Base-by-base conservation (phyloP, 2,329 filamentous ascomycete species). In the Alternaria alternata region DNA sequence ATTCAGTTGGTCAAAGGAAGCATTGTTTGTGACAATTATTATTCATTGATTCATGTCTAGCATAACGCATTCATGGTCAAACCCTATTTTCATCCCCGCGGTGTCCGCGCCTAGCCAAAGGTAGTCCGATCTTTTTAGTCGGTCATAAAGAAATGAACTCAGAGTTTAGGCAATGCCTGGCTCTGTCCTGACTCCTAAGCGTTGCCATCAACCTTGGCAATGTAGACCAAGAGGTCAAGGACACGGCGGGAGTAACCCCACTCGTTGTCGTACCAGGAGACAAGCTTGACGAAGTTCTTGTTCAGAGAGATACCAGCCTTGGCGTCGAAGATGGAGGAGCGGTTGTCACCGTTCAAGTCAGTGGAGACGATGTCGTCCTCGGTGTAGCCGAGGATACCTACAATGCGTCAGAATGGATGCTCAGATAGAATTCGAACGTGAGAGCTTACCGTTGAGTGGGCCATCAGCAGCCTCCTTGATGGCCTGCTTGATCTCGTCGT, bases 261-360 rank as follows among this genome's bases (percentile, higher is more conserved):
- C 89, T 98, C 94, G 88, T 98, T 98, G 88, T 97, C 93, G 85
- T 97, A 97, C 95, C 94, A 98, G 77, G 90, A 90, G 81, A 97
- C 91, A 66, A 99, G 88, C 91, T 99, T 99, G 88, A 97, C 89
- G 82, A 98, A 98, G 90, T 97, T 94, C 79, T 93, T 84, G 89
- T 98, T 99, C 76, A 99, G 91, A 71, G 94, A 91, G 84, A 99
- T 98, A 88, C 95, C 95, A 64, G 95, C 95, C 91, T 97, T 96
- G 83, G 93, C 94, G 82, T 99, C 95, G 84, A 99, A 97, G 88
- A 98, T 96, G 85, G 94, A 97, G 72, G 94, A 97, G 89, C 89
- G 84, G 81, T 85, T 87, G 87, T 98, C 91, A 83, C 95, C 95
- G 86, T 91, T 95, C 82, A 98, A 81, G 84, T 99, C 95, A 73